A percentile compares a stretch with the other conserved stretches of the same genome.
Conservation (phyloP, 495 filamentous ascomycete species). For the Bathelium albidoporum region DNA sequence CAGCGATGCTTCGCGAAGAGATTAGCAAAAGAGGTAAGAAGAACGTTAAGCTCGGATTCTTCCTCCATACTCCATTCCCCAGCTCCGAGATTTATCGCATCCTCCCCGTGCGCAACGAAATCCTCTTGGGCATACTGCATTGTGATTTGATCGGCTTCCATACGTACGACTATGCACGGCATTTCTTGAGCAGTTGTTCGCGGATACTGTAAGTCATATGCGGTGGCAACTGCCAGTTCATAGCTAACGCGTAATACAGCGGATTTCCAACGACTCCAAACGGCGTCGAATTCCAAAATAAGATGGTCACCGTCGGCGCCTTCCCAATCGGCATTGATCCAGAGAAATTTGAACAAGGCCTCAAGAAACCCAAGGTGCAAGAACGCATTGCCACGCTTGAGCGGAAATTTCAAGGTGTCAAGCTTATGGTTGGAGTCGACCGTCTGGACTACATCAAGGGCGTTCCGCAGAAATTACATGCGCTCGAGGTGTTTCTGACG, state of each 20-base stretch:
- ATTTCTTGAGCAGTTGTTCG: slow-evolving; percentile 80
- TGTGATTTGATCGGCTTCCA: slow-evolving; percentile 91
- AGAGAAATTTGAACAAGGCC: slow-evolving; percentile 80
- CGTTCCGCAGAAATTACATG: slow-evolving; percentile 87
- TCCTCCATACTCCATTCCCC: slow-evolving; percentile 90
- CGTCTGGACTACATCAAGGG: slow-evolving; percentile 94
- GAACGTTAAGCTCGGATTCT: slow-evolving; percentile 85
- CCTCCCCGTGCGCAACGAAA: slow-evolving; percentile 73
- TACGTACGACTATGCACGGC: slow-evolving; percentile 85
- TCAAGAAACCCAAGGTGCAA: slow-evolving; percentile 70
- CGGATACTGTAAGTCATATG: slow-evolving; percentile 56
- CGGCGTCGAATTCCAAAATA: slow-evolving; percentile 66
- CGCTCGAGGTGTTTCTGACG: slow-evolving; percentile 79
- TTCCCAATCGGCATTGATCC: slow-evolving; percentile 96
- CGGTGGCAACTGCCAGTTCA: neutral
- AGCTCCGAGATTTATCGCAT: slow-evolving; percentile 86
- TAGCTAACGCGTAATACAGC: slow-evolving; percentile 33
- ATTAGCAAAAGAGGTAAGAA: slow-evolving; percentile 52
- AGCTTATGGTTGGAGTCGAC: slow-evolving; percentile 88
- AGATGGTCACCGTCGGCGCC: slow-evolving; percentile 61
- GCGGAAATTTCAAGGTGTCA: slow-evolving; percentile 74
- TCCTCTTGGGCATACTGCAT: slow-evolving; percentile 68
- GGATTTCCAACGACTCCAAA: slow-evolving; percentile 72
- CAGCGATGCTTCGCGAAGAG: slow-evolving; percentile 72
- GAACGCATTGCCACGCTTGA: slow-evolving; percentile 66